Percentiles rank a stretch among this genome's conserved stretches.
These are phyloP conservation scores for Alternaria solani DNA, from an alignment of 2,329 filamentous ascomycete genomes.

Conservation along the genomic window DNA sequence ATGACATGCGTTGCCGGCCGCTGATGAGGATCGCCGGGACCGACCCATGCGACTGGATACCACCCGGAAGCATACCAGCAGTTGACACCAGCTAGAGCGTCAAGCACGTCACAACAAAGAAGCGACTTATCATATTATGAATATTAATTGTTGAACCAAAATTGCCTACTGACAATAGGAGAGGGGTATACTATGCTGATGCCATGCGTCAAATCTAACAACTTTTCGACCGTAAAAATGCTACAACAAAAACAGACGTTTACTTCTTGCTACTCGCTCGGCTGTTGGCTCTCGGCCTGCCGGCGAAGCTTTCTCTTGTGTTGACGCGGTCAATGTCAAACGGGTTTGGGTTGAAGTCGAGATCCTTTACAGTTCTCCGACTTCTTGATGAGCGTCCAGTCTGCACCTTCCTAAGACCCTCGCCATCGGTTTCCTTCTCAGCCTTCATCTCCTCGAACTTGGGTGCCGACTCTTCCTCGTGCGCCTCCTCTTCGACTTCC, in stretches of 20 bases:
- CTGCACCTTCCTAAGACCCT: conserved; percentile 37
- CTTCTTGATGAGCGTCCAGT: conserved; percentile 41
- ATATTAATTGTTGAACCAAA: conserved; percentile 15
- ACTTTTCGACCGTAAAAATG: conserved; percentile 9
- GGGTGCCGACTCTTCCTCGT: conserved; percentile 35
- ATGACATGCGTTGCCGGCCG: background rate
- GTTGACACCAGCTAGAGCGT: background rate
- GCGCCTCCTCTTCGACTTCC: conserved; percentile 43
- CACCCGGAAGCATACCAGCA: background rate
- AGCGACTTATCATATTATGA: conserved; percentile 1
- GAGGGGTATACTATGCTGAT: conserved; percentile 37
- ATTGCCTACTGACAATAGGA: conserved; percentile 10
- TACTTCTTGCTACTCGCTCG: conserved; percentile 21
- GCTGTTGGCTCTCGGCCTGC: conserved; percentile 32
- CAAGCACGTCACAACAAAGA: background rate
- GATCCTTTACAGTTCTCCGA: conserved; percentile 32
- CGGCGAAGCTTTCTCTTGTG: conserved; percentile 56
- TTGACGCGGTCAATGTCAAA: conserved; percentile 60
- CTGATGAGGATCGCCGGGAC: background rate
- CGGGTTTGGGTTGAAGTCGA: conserved; percentile 55
- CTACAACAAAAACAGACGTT: conserved; percentile 8
- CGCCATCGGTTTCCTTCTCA: conserved; percentile 39
- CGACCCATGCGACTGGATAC: background rate
- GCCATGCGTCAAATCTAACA: conserved; percentile 15
- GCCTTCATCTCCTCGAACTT: conserved; percentile 53